Evolutionary conservation across 2,329 filamentous ascomycete species (phyloP).

Genomic region (Trichophyton rubrum): DNA sequence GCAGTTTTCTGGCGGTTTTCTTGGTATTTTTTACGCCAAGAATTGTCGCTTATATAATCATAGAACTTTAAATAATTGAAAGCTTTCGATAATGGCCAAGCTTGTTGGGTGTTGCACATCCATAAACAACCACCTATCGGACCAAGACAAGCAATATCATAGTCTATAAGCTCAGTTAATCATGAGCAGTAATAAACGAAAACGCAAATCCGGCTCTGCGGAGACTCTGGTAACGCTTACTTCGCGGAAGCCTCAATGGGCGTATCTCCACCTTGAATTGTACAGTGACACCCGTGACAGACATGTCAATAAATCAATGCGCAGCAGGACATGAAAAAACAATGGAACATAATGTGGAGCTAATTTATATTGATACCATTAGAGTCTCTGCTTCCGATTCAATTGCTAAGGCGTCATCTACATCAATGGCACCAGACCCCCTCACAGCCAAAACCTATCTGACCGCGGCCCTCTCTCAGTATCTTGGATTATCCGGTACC

Average conservation of each 20-base stretch:
- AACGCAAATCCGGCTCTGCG: neutral
- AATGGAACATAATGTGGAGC: neutral
- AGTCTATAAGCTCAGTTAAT: neutral
- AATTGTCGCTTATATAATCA: too few relatives aligned
- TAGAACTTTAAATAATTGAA: too few relatives aligned
- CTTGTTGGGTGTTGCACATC: too few relatives aligned
- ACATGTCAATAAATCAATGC: neutral
- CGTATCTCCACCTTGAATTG: conserved; percentile 33
- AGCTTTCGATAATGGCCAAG: too few relatives aligned
- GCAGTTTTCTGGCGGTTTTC: too few relatives aligned
- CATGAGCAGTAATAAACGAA: conserved; percentile 5
- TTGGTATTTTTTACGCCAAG: too few relatives aligned
- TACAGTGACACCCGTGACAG: conserved; percentile 13
- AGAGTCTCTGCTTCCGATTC: conserved; percentile 4
- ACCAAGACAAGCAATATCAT: neutral
- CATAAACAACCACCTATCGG: conserved; percentile 18
- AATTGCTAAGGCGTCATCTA: conserved; percentile 13
- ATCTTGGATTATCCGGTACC: conserved; percentile 36
- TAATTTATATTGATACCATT: neutral
- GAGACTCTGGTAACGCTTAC: conserved; percentile 21
- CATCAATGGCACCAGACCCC: conserved; percentile 28
- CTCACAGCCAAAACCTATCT: conserved; percentile 37
- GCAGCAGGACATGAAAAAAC: neutral
- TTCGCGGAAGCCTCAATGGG: conserved; percentile 33
- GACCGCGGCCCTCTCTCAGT: conserved; percentile 35